phyloP scores from a whole-genome alignment of 306 rosid species.

The Glycyrrhiza uralensis region DNA sequence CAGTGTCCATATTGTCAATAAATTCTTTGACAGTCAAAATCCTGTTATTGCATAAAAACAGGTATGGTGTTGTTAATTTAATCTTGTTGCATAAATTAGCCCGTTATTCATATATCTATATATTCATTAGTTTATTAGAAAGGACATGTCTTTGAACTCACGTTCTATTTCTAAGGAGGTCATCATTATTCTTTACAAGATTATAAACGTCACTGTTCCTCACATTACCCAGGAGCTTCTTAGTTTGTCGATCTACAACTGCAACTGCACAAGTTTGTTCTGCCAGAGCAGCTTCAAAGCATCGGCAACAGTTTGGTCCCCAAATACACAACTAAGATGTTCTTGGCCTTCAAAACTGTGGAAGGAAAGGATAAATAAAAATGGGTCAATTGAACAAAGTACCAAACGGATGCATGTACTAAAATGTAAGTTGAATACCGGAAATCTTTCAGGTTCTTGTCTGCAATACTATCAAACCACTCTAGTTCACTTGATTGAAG shows the following conservation, averaged over 20 bases:
- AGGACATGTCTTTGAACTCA: slow-evolving; percentile 23
- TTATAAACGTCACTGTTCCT: slow-evolving; percentile 46
- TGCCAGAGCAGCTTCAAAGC: slow-evolving; percentile 46
- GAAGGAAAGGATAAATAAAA: slow-evolving; percentile 1
- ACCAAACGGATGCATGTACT: background rate
- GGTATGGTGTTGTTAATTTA: background rate
- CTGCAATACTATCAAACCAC: slow-evolving; percentile 59
- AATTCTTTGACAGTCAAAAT: slow-evolving; percentile 43
- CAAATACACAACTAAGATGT: slow-evolving; percentile 43
- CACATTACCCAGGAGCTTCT: slow-evolving; percentile 56
- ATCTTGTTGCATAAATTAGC: background rate
- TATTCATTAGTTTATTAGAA: too few relatives aligned
- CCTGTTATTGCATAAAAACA: slow-evolving; percentile 33
- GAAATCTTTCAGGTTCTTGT: slow-evolving; percentile 44
- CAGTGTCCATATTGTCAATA: slow-evolving; percentile 30
- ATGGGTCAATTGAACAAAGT: slow-evolving; percentile 6
- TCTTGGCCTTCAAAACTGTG: slow-evolving; percentile 53
- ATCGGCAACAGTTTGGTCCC: slow-evolving; percentile 55
- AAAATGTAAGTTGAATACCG: slow-evolving; percentile 37
- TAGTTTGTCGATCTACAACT: slow-evolving; percentile 38
- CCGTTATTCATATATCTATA: background rate
- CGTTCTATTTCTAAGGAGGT: slow-evolving; percentile 40
- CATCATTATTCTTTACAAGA: slow-evolving; percentile 42
- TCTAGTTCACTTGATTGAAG: slow-evolving; percentile 63
- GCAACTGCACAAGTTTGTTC: slow-evolving; percentile 42